Conservation (phyloP, 1,284 basidiomycete species). For the Ceratobasidium theobromae region DNA sequence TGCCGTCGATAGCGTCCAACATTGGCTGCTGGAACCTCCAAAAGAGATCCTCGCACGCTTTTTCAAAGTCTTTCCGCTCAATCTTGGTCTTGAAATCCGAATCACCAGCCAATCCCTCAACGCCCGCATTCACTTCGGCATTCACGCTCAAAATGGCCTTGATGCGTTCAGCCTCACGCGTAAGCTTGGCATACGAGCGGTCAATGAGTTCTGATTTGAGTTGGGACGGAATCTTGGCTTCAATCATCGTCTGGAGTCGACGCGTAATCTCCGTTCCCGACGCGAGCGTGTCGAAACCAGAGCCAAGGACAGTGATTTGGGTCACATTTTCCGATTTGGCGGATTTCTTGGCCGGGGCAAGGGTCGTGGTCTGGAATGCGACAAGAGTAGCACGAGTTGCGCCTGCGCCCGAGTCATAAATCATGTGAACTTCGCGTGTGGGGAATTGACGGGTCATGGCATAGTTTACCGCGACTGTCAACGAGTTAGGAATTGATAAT, state of each 20-base stretch:
- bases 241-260: conserved; percentile 79
- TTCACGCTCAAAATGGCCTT: conserved; percentile 96
- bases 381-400: conserved; percentile 86
- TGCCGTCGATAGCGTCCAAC: conserved; percentile 68
- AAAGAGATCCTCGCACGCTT: conserved; percentile 62
- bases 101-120: conserved; percentile 89
- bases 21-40: conserved; percentile 72
- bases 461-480: conserved; percentile 82
- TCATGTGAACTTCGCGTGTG: conserved; percentile 76
- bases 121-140: conserved; percentile 67
- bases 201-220: conserved; percentile 58
- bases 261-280: conserved; percentile 86
- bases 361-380: conserved; percentile 58
- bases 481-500: neutral
- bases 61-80: conserved; percentile 77
- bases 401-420: conserved; percentile 93
- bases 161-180: conserved; percentile 89
- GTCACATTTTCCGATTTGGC: conserved; percentile 47
- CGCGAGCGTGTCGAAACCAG: conserved; percentile 76
- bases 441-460: conserved; percentile 93
- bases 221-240: conserved; percentile 64
- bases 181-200: conserved; percentile 88
- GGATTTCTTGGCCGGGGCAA: conserved; percentile 48
- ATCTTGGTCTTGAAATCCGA: conserved; percentile 85
- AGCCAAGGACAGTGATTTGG: conserved; percentile 71